Base-by-base conservation (phyloP, 2,329 filamentous ascomycete species). In the Colletotrichum paranaense region DNA sequence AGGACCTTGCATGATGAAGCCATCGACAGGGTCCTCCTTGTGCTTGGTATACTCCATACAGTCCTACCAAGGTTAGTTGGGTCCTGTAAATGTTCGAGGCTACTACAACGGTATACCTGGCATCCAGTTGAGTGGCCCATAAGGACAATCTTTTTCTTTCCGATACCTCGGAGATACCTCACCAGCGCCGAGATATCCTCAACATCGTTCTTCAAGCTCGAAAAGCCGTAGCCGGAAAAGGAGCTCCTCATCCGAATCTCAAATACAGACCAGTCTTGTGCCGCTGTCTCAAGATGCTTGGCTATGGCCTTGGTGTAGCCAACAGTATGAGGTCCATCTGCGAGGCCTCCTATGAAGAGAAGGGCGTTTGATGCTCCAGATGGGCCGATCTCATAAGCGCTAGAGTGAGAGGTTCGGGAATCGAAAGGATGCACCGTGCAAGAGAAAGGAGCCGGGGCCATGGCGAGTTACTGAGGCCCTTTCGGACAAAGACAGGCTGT, bases 1-100 rank as follows among this genome's bases (percentile, higher is more conserved):
- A 0, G 94, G 92, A 0, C 92, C 94, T 81, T 97, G 95, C 67
- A 98, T 84, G 57, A 98, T 92, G 62, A 91, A 92, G 46, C 93
- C 95, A 73, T 97, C 90, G 1, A 97, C 84, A 0, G 90, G 88
- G 6, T 78, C 78, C 46, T 85, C 77, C 75, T 84, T 84, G 62
- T 80, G 79, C 66, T 85, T 81, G 24, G 83, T 83, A 68, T 91
- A 91, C 75, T 88, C 87, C 81, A 90, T 87, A 74, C 86, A 89
- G 76, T 91, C 89, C 88, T 91, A 53, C 2, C 22, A 22, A 26
- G 69, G 76, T 74, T 35, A 62, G 56, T 26, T 11, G 70, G 9
- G 11, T 30, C 12, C 9, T 38, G 52, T 8, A 32, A 42, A 9
- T n/a, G 14, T 28, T 46, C n/a, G 24, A 49, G 19, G 9, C 14